Evolutionary conservation across 75 land plant species (phyloP).

Genomic region (Pinus albicaulis): DNA sequence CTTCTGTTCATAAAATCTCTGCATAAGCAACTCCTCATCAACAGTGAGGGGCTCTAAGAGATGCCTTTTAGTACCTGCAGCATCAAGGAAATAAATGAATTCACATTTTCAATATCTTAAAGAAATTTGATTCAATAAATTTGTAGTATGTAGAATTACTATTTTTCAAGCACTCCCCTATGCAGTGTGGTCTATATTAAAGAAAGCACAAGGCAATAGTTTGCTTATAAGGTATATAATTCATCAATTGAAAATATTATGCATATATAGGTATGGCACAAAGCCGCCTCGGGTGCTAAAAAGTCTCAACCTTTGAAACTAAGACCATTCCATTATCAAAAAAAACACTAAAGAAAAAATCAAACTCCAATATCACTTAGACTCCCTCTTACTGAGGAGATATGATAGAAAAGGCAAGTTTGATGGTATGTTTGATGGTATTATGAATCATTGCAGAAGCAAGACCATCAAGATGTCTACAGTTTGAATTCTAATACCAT

Average conservation of each 20-base stretch:
- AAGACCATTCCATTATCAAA: background rate
- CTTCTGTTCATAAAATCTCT: conserved; percentile 86
- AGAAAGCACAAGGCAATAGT: background rate
- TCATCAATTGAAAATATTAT: too few species aligned
- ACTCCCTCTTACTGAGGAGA: background rate
- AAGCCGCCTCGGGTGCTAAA: background rate
- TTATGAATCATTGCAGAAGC: background rate
- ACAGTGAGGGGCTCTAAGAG: conserved; percentile 69
- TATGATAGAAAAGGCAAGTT: background rate
- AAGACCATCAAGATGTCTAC: background rate
- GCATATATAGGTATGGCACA: too few species aligned
- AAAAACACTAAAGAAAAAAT: background rate
- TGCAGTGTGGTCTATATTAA: background rate
- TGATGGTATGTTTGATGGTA: too few species aligned
- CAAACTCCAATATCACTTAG: background rate
- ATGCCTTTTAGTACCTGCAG: conserved; percentile 45
- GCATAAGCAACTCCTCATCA: conserved; percentile 78
- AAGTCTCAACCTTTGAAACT: background rate
- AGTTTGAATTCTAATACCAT: too few species aligned
- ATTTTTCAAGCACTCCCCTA: background rate
- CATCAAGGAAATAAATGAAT: conserved; percentile 5
- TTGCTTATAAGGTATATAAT: background rate
- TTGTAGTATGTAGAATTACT: background rate
- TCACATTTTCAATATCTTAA: background rate
- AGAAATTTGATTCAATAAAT: background rate